Conservation (phyloP, 805 yeast genomes). For the Jamesozyma hellenica region DNA sequence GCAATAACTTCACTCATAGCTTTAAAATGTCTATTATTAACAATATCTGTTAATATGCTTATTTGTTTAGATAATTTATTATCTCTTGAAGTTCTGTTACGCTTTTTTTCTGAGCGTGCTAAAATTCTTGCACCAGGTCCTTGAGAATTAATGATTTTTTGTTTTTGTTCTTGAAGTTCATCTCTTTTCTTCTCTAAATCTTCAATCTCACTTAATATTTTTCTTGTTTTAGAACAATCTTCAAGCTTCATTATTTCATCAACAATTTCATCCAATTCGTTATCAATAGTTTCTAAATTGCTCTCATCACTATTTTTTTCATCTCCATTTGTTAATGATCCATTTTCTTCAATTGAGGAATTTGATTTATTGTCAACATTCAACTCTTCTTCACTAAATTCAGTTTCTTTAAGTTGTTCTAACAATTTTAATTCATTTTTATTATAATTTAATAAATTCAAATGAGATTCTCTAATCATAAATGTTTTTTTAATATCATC, state of each 20-base stretch:
- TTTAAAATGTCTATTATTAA: constrained; percentile 17
- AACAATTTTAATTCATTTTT: constrained; percentile 36
- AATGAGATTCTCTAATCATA: constrained; percentile 46
- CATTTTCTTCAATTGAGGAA: constrained; percentile 2
- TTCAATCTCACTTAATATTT: constrained; percentile 14
- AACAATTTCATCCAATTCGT: constrained; percentile 25
- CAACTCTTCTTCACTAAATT: constrained; percentile 10
- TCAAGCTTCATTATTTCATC: constrained; percentile 31
- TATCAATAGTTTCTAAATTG: constrained; percentile 12
- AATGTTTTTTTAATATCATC: constrained; percentile 33
- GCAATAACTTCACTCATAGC: constrained; percentile 15
- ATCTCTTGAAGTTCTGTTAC: constrained; percentile 11
- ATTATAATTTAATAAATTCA: constrained; percentile 36
- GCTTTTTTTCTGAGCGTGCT: constrained; percentile 18
- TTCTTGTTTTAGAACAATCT: constrained; percentile 28
- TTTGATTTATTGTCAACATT: background rate
- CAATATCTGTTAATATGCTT: constrained; percentile 17
- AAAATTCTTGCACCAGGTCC: constrained; percentile 17
- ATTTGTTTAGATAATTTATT: constrained; percentile 19
- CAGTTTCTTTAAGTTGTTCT: constrained; percentile 33
- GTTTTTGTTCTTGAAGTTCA: constrained; percentile 13
- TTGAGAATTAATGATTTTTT: constrained; percentile 8
- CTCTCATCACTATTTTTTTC: constrained; percentile 6
- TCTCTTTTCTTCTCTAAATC: constrained; percentile 27
- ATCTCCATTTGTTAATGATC: background rate